Conservation (phyloP, 2,329 filamentous ascomycete genomes). For the Claviceps spartinae region DNA sequence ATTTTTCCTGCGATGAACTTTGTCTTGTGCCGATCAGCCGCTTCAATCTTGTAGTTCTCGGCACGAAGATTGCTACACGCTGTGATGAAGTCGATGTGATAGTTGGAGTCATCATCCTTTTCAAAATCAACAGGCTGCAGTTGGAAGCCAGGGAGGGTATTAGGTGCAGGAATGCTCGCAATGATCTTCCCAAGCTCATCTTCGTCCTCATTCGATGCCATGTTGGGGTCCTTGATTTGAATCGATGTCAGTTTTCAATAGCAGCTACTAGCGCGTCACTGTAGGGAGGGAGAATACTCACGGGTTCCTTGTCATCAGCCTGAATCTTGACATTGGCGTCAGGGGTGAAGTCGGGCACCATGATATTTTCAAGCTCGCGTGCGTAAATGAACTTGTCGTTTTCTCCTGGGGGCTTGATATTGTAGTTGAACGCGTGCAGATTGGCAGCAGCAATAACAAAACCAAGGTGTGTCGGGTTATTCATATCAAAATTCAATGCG, state of each 20-base stretch:
- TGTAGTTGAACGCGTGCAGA: conserved; percentile 94
- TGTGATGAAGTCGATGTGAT: conserved; percentile 98
- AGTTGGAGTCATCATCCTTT: conserved; percentile 95
- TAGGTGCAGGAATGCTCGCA: conserved; percentile 61
- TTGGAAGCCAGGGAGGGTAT: conserved; percentile 74
- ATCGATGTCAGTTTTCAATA: neutral
- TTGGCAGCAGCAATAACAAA: conserved; percentile 85
- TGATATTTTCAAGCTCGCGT: conserved; percentile 78
- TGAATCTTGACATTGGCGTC: conserved; percentile 91
- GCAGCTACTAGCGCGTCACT: neutral
- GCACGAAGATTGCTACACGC: conserved; percentile 92
- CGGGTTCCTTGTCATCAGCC: conserved; percentile 83
- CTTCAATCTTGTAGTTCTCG: conserved; percentile 93
- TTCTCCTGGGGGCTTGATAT: conserved; percentile 70
- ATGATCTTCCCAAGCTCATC: conserved; percentile 63
- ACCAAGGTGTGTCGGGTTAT: conserved; percentile 73
- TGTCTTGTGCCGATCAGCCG: conserved; percentile 89
- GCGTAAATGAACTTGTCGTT: conserved; percentile 55
- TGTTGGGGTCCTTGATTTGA: conserved; percentile 58
- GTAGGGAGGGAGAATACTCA: conserved; percentile 23
- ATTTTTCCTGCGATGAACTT: conserved; percentile 99
- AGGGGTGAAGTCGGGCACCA: conserved; percentile 87
- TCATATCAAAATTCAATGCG: conserved; percentile 73
- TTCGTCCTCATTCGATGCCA: conserved; percentile 55
- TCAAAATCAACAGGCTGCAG: conserved; percentile 90